Base-by-base conservation (phyloP, 805 yeast species). In the Candida morakotiae region DNA sequence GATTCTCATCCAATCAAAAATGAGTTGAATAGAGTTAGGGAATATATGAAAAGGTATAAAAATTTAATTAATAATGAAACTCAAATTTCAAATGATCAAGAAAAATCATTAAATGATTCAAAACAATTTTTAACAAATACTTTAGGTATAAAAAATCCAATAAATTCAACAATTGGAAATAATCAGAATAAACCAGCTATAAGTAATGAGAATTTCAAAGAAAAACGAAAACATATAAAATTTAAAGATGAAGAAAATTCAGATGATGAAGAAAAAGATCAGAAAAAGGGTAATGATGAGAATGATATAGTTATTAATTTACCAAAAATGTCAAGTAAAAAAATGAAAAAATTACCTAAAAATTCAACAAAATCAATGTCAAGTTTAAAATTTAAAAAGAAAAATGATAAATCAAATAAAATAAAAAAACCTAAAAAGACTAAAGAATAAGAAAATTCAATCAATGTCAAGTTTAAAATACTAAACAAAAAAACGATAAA, bases 11-110 rank as follows among this genome's bases (percentile, higher is more conserved):
- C 82, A 2, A 73, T 87, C 15, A 77, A 81, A 79, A 62, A 62
- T 21, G 94, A 84, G 50, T 62, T 86, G 36, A 68, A 64, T 6
- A 66, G 88, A 43, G 81, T 85, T 28, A 83, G 82, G 53, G 51
- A 67, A n/a, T 83, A 81, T 46, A 81, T 83, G 79, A 70, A 70
- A 26, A 69, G 79, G 49, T 69, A 75, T 25, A 76, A 76, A 46
- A 63, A 52, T 3, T 55, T 68, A 4, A 64, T 62, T 15, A 43
- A 42, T 5, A 42, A 46, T 46, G 23, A 32, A 38, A 32, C 58
- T 40, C 36, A 48, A 23, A 44, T 52, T 39, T 38, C 56, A 28
- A 41, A 45, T 5, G 48, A 51, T n/a, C 19, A 36, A 7, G 37
- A 38, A n/a, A 44, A 56, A n/a, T n/a, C 33, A 7, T 49, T 55